Percentiles rank a stretch among this genome's conserved stretches.
These are phyloP conservation scores for Rubus idaeus DNA, from an alignment of 306 rosid genomes.

Conservation along the genomic window DNA sequence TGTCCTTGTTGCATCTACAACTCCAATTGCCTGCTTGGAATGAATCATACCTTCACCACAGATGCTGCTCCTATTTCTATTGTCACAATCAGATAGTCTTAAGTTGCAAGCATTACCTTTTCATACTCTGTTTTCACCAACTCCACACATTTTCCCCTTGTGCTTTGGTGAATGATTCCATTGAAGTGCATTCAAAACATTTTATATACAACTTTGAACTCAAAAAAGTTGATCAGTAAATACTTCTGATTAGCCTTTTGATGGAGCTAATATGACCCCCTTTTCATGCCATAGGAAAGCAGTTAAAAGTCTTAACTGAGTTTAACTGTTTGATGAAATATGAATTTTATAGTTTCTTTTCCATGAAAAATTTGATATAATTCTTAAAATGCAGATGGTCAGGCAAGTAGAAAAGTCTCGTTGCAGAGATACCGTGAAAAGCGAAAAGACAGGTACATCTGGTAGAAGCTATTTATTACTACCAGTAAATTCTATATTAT, in stretches of 20 bases:
- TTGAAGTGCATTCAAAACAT: background rate
- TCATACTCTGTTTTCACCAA: background rate
- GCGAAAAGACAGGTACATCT: slow-evolving; percentile 82
- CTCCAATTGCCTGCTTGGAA: background rate
- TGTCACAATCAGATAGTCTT: background rate
- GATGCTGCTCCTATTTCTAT: background rate
- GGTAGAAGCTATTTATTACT: slow-evolving; percentile 1
- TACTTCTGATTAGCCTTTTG: background rate
- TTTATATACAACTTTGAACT: background rate
- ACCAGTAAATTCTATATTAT: slow-evolving; percentile 16
- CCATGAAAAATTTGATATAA: slow-evolving; percentile 26
- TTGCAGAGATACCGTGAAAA: slow-evolving; percentile 88
- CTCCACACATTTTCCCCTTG: background rate
- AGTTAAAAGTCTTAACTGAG: background rate
- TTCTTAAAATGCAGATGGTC: slow-evolving; percentile 82
- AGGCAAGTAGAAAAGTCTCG: slow-evolving; percentile 71
- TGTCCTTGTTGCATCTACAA: slow-evolving; percentile 2
- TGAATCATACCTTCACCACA: background rate
- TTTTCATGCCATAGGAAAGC: background rate
- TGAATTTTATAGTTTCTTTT: background rate
- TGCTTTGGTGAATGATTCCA: background rate
- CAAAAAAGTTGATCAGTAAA: slow-evolving; percentile 1
- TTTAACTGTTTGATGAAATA: background rate
- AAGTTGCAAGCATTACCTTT: background rate
- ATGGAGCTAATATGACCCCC: background rate